These are phyloP conservation scores for Apiospora koreana DNA, from an alignment of 2,329 filamentous ascomycete species.

Conservation along the genomic window DNA sequence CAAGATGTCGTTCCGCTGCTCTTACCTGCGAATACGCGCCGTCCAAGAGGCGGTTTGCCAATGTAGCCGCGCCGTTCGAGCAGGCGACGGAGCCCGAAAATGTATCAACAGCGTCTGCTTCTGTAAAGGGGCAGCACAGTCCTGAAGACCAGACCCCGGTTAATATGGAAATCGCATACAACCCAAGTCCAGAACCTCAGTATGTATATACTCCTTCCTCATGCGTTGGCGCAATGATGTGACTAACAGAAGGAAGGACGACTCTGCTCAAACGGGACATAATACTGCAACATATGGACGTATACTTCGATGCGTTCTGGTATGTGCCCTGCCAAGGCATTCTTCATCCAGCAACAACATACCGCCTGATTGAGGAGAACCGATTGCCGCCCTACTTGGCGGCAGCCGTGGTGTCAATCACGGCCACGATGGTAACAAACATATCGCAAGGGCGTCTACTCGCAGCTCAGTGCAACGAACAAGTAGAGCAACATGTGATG, in stretches of 20 bases:
- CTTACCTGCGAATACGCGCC: constrained; percentile 42
- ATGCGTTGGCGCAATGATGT: not conserved
- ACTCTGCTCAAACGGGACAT: constrained; percentile 37
- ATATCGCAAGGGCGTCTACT: constrained; percentile 35
- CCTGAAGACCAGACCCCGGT: not conserved
- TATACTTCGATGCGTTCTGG: constrained; percentile 40
- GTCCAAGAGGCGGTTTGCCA: constrained; percentile 40
- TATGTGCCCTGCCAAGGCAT: constrained; percentile 41
- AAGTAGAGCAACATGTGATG: constrained; percentile 42
- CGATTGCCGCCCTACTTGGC: constrained; percentile 36
- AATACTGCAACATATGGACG: constrained; percentile 38
- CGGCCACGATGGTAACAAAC: constrained; percentile 37
- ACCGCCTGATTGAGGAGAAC: constrained; percentile 38
- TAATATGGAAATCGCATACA: constrained; percentile 9
- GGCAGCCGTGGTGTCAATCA: constrained; percentile 40
- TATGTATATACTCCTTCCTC: constrained; percentile 21
- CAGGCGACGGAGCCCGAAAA: not conserved
- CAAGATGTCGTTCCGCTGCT: constrained; percentile 36
- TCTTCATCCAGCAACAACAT: constrained; percentile 37
- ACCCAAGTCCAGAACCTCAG: constrained; percentile 20
- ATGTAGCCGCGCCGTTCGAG: constrained; percentile 23
- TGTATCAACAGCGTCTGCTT: not conserved
- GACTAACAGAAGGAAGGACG: constrained; percentile 16
- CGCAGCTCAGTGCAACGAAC: constrained; percentile 37
- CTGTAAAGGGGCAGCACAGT: constrained; percentile 2